Conservation (phyloP, 1,284 basidiomycete species). For the Filobasidium uniguttulatum region DNA sequence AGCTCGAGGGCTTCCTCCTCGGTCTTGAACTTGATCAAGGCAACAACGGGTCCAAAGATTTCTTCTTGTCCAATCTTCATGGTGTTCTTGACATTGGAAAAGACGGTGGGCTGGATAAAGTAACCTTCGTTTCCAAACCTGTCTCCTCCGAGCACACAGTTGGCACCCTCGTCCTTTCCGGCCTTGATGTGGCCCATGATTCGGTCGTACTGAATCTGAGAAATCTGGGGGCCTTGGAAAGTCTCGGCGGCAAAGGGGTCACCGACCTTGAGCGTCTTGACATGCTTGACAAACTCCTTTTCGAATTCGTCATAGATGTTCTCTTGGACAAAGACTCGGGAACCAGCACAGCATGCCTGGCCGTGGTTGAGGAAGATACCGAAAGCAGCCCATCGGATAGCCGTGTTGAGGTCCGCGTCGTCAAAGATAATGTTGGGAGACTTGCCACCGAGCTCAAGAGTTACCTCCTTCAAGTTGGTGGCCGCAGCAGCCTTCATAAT, state of each 20-base stretch:
- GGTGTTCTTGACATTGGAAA: slow-evolving; percentile 57
- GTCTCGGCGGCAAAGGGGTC: slow-evolving; percentile 61
- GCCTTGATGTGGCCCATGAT: slow-evolving; percentile 80
- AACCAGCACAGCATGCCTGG: slow-evolving; percentile 72
- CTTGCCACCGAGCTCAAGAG: slow-evolving; percentile 88
- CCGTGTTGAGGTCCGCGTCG: slow-evolving; percentile 51
- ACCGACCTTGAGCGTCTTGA: slow-evolving; percentile 49
- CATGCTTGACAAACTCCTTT: slow-evolving; percentile 45
- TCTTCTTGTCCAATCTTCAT: slow-evolving; percentile 86
- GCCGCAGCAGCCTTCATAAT: slow-evolving; percentile 45
- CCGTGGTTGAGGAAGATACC: slow-evolving; percentile 59
- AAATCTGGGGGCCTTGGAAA: slow-evolving; percentile 77
- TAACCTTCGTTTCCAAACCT: slow-evolving; percentile 53
- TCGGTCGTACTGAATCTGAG: slow-evolving; percentile 37
- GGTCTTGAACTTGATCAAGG: slow-evolving; percentile 50
- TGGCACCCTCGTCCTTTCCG: slow-evolving; percentile 75
- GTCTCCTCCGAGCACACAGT: slow-evolving; percentile 58
- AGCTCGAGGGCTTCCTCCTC: slow-evolving; percentile 61
- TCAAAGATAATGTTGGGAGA: slow-evolving; percentile 52
- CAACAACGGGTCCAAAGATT: slow-evolving; percentile 64
- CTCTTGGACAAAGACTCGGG: slow-evolving; percentile 71
- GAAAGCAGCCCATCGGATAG: slow-evolving; percentile 65
- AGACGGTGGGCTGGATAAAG: slow-evolving; percentile 56
- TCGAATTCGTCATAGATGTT: slow-evolving; percentile 56
- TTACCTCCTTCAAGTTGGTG: slow-evolving; percentile 54